Conservation (phyloP, 164 flowering plant species). For the Liriodendron chinense region DNA sequence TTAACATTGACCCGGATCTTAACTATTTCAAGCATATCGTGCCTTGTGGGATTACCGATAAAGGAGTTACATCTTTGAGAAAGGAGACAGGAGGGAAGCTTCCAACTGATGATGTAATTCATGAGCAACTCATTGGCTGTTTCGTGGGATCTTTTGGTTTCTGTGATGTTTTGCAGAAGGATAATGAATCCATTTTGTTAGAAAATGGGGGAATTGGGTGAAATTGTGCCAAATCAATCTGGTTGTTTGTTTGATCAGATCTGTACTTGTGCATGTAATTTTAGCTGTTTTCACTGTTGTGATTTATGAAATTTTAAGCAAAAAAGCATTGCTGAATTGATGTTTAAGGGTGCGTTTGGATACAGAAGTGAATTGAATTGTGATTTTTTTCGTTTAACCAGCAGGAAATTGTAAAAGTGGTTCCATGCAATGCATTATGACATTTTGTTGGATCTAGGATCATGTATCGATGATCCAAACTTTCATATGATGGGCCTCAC, state of each 20-base stretch:
- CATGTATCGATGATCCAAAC: background rate
- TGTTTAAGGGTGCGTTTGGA: background rate
- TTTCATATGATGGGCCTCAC: background rate
- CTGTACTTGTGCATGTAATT: background rate
- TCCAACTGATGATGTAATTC: conserved; percentile 72
- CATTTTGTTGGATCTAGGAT: background rate
- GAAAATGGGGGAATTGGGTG: conserved; percentile 5
- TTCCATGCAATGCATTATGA: background rate
- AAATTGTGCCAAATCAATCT: background rate
- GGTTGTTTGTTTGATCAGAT: background rate
- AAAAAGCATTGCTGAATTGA: background rate
- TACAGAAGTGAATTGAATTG: background rate
- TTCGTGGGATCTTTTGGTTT: conserved; percentile 58
- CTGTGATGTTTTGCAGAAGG: conserved; percentile 41
- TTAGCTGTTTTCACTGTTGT: background rate
- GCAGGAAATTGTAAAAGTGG: background rate
- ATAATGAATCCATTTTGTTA: conserved; percentile 19
- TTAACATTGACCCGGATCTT: conserved; percentile 88
- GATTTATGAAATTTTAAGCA: background rate
- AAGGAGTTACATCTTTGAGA: conserved; percentile 82
- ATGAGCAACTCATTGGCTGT: conserved; percentile 74
- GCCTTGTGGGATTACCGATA: conserved; percentile 91
- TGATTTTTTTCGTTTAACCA: background rate
- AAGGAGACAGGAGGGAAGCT: conserved; percentile 55
- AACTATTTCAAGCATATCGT: conserved; percentile 78